phyloP scores from a whole-genome alignment of 2,329 filamentous ascomycete species.

The Verticillium isaacii region DNA sequence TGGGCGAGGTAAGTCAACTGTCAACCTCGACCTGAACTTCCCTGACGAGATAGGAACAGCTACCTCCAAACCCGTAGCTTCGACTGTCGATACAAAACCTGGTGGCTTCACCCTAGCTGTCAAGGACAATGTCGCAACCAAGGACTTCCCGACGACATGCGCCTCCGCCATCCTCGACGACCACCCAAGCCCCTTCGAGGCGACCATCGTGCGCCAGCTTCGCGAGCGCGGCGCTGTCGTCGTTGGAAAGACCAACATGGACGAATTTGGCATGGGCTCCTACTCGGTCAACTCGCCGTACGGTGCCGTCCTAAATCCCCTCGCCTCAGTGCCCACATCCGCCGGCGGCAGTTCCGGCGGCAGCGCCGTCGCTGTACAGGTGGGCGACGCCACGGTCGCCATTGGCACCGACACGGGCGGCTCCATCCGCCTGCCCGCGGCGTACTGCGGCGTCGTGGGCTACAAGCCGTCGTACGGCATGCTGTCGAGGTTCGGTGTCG shows the following conservation, averaged over 20 bases:
- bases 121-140: constrained; percentile 74
- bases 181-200: constrained; percentile 74
- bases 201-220: constrained; percentile 71
- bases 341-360: constrained; percentile 91
- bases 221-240: constrained; percentile 57
- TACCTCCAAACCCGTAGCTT: background rate
- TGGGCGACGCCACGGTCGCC: constrained; percentile 1
- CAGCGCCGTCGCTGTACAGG: constrained; percentile 73
- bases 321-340: constrained; percentile 44
- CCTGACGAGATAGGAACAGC: background rate
- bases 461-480: constrained; percentile 92
- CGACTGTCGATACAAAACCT: background rate
- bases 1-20: constrained; percentile 2
- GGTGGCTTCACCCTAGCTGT: constrained; percentile 50
- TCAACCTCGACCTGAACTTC: background rate
- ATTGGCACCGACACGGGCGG: constrained; percentile 59
- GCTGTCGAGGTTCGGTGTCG: constrained; percentile 78
- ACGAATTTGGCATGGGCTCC: constrained; percentile 95
- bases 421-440: constrained; percentile 80
- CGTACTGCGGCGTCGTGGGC: constrained; percentile 77
- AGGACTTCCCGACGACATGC: constrained; percentile 70
- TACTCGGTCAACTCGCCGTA: constrained; percentile 69
- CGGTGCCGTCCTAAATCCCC: constrained; percentile 56
- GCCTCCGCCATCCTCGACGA: constrained; percentile 69
- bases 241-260: constrained; percentile 83